phyloP scores from a whole-genome alignment of 352 stramenopile genomes.

The Globisporangium emineosum region DNA sequence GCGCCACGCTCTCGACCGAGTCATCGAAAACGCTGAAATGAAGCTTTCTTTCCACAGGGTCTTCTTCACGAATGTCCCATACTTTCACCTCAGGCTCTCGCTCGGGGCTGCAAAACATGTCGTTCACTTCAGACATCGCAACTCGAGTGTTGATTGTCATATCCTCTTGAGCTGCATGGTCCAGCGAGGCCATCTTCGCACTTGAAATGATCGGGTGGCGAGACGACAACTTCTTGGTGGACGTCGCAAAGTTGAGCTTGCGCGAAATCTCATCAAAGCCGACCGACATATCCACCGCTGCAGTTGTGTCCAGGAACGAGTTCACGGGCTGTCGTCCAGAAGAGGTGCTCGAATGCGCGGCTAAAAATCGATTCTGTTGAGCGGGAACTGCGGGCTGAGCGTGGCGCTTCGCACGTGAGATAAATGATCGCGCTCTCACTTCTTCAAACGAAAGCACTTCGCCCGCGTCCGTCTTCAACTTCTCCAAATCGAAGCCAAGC shows the following conservation, averaged over 20 bases:
- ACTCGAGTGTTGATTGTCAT: constrained; percentile 88
- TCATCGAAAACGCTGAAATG: constrained; percentile 85
- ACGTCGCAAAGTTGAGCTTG: constrained; percentile 23
- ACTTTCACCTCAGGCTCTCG: constrained; percentile 36
- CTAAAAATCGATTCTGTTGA: constrained; percentile 27
- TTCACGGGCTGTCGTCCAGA: constrained; percentile 10
- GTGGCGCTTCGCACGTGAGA: constrained; percentile 12
- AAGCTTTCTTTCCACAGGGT: constrained; percentile 77
- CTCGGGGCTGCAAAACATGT: constrained; percentile 83
- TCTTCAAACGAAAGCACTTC: constrained; percentile 80
- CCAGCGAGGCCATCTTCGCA: constrained; percentile 18
- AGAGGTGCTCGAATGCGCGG: not conserved
- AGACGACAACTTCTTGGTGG: constrained; percentile 17
- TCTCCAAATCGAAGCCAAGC: constrained; percentile 40
- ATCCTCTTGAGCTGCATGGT: constrained; percentile 66
- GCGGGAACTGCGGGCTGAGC: not conserved
- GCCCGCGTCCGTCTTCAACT: constrained; percentile 36
- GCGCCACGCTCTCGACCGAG: constrained; percentile 61
- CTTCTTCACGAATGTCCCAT: constrained; percentile 49
- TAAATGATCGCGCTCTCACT: constrained; percentile 44
- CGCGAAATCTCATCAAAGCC: constrained; percentile 18
- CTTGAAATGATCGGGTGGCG: constrained; percentile 9
- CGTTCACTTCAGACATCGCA: constrained; percentile 80
- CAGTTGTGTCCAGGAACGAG: constrained; percentile 19
- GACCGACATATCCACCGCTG: constrained; percentile 11